Percentiles rank a stretch among this genome's conserved stretches.
These are phyloP conservation scores for Geotrichum australiense DNA, from an alignment of 1,139 yeast species.

Conservation along the genomic window DNA sequence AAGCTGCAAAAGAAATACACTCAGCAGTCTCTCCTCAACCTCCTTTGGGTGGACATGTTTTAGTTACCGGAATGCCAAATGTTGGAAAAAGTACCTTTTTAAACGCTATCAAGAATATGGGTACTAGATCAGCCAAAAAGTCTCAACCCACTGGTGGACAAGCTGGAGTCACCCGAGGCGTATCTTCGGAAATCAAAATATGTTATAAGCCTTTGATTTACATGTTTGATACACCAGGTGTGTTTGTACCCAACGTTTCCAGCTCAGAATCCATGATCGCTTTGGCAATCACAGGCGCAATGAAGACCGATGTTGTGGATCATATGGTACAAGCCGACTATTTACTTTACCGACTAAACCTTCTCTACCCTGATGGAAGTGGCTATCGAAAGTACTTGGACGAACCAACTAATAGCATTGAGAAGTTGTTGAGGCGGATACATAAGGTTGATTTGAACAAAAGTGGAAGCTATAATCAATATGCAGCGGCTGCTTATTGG, in stretches of 20 bases:
- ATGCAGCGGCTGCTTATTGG: slow-evolving; percentile 64
- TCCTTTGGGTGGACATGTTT: slow-evolving; percentile 69
- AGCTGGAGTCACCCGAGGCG: slow-evolving; percentile 83
- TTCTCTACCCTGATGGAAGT: slow-evolving; percentile 30
- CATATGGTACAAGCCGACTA: slow-evolving; percentile 86
- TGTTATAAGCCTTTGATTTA: slow-evolving; percentile 57
- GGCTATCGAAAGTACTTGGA: slow-evolving; percentile 39
- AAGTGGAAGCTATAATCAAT: slow-evolving; percentile 43
- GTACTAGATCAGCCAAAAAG: slow-evolving; percentile 43
- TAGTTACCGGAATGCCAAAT: slow-evolving; percentile 93
- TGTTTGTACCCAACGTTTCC: slow-evolving; percentile 69
- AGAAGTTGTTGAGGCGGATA: slow-evolving; percentile 52
- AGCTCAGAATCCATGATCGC: slow-evolving; percentile 67
- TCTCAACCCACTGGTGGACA: slow-evolving; percentile 83
- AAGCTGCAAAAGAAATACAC: slow-evolving; percentile 37
- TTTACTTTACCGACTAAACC: slow-evolving; percentile 63
- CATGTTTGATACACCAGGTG: slow-evolving; percentile 90
- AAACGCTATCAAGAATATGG: slow-evolving; percentile 61
- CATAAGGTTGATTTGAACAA: slow-evolving; percentile 20
- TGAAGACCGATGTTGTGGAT: slow-evolving; percentile 64
- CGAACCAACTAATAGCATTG: slow-evolving; percentile 70
- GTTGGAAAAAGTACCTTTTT: slow-evolving; percentile 95
- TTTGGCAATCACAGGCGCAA: slow-evolving; percentile 68
- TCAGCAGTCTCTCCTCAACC: slow-evolving; percentile 45
- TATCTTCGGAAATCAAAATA: slow-evolving; percentile 70